phyloP scores from a whole-genome alignment of 257 asterid genomes.

The Solanum bukasovii region DNA sequence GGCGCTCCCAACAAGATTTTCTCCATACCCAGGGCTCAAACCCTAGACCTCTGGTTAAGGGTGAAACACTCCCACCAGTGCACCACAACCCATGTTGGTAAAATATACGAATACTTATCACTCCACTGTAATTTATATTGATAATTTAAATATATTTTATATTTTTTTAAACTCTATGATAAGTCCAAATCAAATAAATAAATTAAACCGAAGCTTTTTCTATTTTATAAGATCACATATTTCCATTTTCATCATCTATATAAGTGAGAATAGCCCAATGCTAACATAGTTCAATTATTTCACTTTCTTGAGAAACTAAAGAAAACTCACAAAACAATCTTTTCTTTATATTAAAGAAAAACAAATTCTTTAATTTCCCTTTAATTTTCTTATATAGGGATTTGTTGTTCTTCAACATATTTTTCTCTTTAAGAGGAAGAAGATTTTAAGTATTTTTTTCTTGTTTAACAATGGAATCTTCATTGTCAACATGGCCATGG shows the following conservation, averaged over 20 bases:
- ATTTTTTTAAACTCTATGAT: too few relatives aligned
- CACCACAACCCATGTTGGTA: too few relatives aligned
- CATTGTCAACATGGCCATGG: constrained; percentile 78
- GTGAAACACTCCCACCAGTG: too few relatives aligned
- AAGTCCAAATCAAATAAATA: not conserved
- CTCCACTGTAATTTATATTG: too few relatives aligned
- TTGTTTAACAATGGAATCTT: constrained; percentile 40
- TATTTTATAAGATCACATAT: not conserved
- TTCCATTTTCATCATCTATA: not conserved
- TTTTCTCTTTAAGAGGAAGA: not conserved
- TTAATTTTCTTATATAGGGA: not conserved
- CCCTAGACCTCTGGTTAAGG: too few relatives aligned
- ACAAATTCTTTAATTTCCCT: not conserved
- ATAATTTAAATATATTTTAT: too few relatives aligned
- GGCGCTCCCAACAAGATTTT: too few relatives aligned
- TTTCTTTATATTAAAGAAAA: not conserved
- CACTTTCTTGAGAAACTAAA: not conserved
- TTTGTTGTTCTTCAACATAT: not conserved
- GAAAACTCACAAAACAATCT: not conserved
- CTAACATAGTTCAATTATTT: not conserved
- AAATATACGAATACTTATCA: too few relatives aligned
- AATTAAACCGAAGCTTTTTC: not conserved
- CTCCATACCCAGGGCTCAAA: too few relatives aligned
- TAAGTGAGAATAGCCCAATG: not conserved
- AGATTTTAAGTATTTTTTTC: not conserved